Evolutionary conservation across 139 green algal genomes (phyloP), one percentile per base, ranked within the genome.

Genomic region (Zygnema cylindricum): DNA sequence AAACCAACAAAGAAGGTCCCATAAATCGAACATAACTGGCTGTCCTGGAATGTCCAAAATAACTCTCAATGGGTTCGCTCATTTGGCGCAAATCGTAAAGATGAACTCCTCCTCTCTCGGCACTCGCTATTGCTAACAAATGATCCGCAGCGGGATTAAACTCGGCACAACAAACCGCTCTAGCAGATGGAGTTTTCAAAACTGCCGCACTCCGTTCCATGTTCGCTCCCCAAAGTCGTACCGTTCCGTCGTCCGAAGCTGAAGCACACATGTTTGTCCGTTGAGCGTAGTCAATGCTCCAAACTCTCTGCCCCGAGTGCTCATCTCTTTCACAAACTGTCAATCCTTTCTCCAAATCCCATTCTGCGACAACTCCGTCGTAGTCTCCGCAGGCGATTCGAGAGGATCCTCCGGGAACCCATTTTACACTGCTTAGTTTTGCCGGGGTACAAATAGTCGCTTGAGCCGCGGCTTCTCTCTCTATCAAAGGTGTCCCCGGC

Each of bases 11-110:
- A 38, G 35, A 41, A 23, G 84, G 40, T 3, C 84, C 84, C 69
- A 88, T 88, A 71, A 89, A 89, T 11, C 76, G 73, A 30, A 88
- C 41, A 63, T 78, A 89, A 71, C 84, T 89, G 38, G 75, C 84
- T 40, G 84, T 71, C 23, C 76, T 40, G 7, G 81, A 36, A 71
- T 89, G 84, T 16, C 42, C 84, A 23, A 22, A 30, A 1, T 87
- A 76, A 30, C 35, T 41, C 25, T 55, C 1, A 35, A 89, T 69
- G 49, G 84, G 84, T 16, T 69, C 73, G 30, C 33, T 3, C 1
- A 85, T 1, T 22, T 42, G 54, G 23, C 84, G 73, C 81, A 89
- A 71, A 33, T 89, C 84, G 76, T 89, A 89, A 25, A 89, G 32
- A 1, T 88, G 63, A 40, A 89, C 84, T 25, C 69, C 35, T 23